A percentile compares a stretch with the other conserved stretches of the same genome.
Evolutionary conservation across 352 stramenopile species (phyloP).

Genomic region (Phytophthora sojae): DNA sequence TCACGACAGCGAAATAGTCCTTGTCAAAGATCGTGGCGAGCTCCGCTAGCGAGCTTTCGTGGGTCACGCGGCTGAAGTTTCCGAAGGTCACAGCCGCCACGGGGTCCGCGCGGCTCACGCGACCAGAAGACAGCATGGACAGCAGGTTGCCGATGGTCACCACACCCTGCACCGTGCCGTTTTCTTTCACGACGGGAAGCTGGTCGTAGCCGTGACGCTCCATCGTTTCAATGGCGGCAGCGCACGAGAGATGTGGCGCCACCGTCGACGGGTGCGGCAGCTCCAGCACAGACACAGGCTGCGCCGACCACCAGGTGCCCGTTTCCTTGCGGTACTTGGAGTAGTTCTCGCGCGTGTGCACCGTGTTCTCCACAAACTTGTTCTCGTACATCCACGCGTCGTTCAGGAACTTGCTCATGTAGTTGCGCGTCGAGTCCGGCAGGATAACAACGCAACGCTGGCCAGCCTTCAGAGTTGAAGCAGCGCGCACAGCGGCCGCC

Average conservation of each 20-base stretch:
- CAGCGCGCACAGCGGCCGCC: conserved; percentile 81
- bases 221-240: conserved; percentile 94
- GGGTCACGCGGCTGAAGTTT: conserved; percentile 93
- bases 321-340: conserved; percentile 71
- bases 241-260: conserved; percentile 80
- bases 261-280: conserved; percentile 90
- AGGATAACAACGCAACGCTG: conserved; percentile 96
- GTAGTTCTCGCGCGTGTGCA: conserved; percentile 81
- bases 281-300: conserved; percentile 81
- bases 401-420: conserved; percentile 98
- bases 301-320: conserved; percentile 93
- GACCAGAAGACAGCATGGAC: conserved; percentile 87
- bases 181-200: conserved; percentile 74
- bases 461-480: conserved; percentile 76
- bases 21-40: conserved; percentile 96
- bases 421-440: conserved; percentile 96
- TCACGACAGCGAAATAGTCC: conserved; percentile 95
- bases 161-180: conserved; percentile 89
- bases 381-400: conserved; percentile 95
- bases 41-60: conserved; percentile 87
- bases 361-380: conserved; percentile 70
- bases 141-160: conserved; percentile 97
- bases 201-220: conserved; percentile 92
- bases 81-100: conserved; percentile 94
- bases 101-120: conserved; percentile 80